Evolutionary conservation across 2,329 filamentous ascomycete species (phyloP).

Genomic region (Hysterium pulicare): DNA sequence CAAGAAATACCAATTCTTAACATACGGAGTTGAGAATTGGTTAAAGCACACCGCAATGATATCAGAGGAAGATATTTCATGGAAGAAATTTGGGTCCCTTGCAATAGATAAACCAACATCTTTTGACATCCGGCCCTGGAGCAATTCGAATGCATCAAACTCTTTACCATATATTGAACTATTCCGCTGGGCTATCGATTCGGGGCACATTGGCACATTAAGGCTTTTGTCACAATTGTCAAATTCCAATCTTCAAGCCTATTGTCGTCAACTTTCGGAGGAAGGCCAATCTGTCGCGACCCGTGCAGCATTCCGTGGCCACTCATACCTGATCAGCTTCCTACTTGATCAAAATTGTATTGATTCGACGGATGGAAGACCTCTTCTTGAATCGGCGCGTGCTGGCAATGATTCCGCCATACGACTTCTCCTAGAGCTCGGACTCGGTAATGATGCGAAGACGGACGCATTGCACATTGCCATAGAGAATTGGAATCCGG

Average conservation of each 20-base stretch:
- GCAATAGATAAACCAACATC: constrained; percentile 1
- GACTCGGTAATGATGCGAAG: background rate
- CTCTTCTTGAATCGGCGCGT: background rate
- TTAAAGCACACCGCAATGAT: constrained; percentile 2
- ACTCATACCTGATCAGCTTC: too few species aligned
- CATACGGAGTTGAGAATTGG: constrained; percentile 3
- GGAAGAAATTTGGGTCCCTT: constrained; percentile 1
- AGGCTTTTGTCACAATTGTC: too few species aligned
- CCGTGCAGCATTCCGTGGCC: too few species aligned
- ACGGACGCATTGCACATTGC: background rate
- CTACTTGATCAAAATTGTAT: background rate
- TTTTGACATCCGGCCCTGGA: constrained; percentile 3
- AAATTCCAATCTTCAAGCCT: too few species aligned
- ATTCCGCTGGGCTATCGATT: constrained; percentile 2
- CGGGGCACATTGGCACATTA: background rate
- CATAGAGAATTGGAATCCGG: background rate
- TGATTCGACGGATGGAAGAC: background rate
- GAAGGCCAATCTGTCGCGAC: too few species aligned
- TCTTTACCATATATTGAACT: constrained; percentile 1
- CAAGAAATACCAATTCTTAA: constrained; percentile 3
- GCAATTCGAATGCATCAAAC: background rate
- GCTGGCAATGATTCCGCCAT: background rate
- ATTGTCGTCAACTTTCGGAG: too few species aligned
- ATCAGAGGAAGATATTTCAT: background rate
- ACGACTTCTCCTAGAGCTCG: constrained; percentile 1